A percentile compares a stretch with the other conserved stretches of the same genome.
Conservation (phyloP, 306 rosid genomes). For the Urtica urens region DNA sequence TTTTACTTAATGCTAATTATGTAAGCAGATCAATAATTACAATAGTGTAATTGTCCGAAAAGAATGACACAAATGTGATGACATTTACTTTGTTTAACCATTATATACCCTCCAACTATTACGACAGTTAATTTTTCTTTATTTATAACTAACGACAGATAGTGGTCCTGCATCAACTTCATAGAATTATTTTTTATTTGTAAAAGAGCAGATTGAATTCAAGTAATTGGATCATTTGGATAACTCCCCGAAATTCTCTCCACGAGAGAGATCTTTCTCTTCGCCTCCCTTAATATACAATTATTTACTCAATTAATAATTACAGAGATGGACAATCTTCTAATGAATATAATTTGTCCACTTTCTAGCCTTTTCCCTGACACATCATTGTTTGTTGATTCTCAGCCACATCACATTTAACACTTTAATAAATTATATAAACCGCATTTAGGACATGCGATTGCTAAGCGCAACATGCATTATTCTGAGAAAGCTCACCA, state of each 20-base stretch:
- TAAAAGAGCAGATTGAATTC: constrained; percentile 6
- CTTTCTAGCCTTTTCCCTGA: constrained; percentile 2
- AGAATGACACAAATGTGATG: not conserved
- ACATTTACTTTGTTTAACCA: not conserved
- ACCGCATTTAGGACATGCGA: not conserved
- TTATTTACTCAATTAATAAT: not conserved
- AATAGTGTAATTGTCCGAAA: not conserved
- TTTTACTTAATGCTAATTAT: not conserved
- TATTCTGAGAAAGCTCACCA: constrained; percentile 1
- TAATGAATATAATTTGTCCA: constrained; percentile 3
- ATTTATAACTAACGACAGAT: not conserved
- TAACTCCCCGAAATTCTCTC: not conserved
- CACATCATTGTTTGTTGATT: not conserved
- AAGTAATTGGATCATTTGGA: constrained; percentile 3
- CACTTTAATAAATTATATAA: not conserved
- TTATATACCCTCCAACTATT: not conserved
- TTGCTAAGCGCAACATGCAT: constrained; percentile 1
- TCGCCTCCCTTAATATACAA: not conserved
- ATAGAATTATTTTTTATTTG: not conserved
- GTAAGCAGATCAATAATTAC: not conserved
- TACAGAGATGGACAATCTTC: not conserved
- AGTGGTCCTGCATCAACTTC: constrained; percentile 4
- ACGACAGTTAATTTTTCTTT: too few relatives aligned
- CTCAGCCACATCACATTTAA: not conserved
- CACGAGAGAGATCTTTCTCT: not conserved